These are phyloP conservation scores for Solanum pimpinellifolium DNA, from an alignment of 257 asterid species.

Conservation along the genomic window DNA sequence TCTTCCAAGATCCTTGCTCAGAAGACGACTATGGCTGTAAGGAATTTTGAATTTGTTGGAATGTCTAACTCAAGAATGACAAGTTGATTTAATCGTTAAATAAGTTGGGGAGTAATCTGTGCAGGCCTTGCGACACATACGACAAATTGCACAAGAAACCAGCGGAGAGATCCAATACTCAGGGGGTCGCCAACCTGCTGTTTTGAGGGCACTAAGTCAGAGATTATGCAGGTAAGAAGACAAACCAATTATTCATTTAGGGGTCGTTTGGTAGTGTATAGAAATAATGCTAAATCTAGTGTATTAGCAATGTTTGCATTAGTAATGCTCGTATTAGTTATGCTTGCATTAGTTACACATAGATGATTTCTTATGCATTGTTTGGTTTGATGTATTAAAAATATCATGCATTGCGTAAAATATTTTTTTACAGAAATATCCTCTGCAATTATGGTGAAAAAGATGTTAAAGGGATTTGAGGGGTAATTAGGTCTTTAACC, in stretches of 20 bases:
- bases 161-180: slow-evolving; percentile 77
- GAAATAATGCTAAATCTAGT: too few relatives aligned
- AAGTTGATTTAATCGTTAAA: background rate
- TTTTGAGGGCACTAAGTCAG: slow-evolving; percentile 77
- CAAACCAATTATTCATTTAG: background rate
- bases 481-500: too few relatives aligned
- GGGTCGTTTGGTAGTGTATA: background rate
- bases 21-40: slow-evolving; percentile 92
- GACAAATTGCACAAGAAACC: slow-evolving; percentile 89
- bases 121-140: slow-evolving; percentile 73
- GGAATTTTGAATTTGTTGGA: background rate
- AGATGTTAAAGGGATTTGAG: too few relatives aligned
- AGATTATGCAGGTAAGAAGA: slow-evolving; percentile 57
- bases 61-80: background rate
- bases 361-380: too few relatives aligned
- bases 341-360: too few relatives aligned
- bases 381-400: too few relatives aligned
- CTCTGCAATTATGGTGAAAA: too few relatives aligned
- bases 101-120: background rate
- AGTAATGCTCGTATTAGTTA: too few relatives aligned
- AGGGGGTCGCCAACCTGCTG: slow-evolving; percentile 88
- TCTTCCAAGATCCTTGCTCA: slow-evolving; percentile 94
- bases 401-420: too few relatives aligned
- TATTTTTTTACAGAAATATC: too few relatives aligned
- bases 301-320: too few relatives aligned